These are phyloP conservation scores for Chrysopogon serrulatus DNA, from an alignment of 176 grass and related monocot species.

Conservation along the genomic window DNA sequence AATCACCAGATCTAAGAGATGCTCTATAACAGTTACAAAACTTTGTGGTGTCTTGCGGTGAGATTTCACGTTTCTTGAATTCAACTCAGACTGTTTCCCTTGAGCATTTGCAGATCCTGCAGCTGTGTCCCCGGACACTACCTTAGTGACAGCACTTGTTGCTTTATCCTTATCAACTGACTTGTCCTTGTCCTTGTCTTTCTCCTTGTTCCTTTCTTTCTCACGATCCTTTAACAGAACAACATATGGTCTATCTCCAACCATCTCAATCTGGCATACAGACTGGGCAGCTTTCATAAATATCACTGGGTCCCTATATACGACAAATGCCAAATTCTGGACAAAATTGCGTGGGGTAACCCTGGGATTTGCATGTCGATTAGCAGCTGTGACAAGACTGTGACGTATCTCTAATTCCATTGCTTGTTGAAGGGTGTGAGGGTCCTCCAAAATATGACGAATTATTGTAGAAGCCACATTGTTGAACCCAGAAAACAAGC, in stretches of 20 bases:
- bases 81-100: constrained; percentile 65
- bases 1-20: constrained; percentile 69
- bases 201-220: constrained; percentile 79
- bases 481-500: constrained; percentile 98
- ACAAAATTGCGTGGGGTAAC: constrained; percentile 86
- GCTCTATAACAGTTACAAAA: constrained; percentile 81
- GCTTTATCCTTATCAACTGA: constrained; percentile 52
- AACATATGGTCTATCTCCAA: constrained; percentile 87
- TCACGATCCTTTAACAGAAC: constrained; percentile 85
- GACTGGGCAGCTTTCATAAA: constrained; percentile 91
- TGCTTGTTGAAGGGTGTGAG: constrained; percentile 95
- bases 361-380: constrained; percentile 77
- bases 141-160: constrained; percentile 29
- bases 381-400: constrained; percentile 76
- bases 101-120: constrained; percentile 30
- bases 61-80: constrained; percentile 57
- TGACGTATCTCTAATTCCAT: constrained; percentile 99
- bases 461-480: constrained; percentile 85
- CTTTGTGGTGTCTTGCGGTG: constrained; percentile 85
- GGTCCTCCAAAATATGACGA: constrained; percentile 96
- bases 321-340: constrained; percentile 83
- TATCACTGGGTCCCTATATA: constrained; percentile 77
- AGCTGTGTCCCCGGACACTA: constrained; percentile 28
- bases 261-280: constrained; percentile 96
- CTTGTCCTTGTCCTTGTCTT: constrained; percentile 78